phyloP scores from a whole-genome alignment of 2,329 filamentous ascomycete species.

The Colletotrichum sp. region DNA sequence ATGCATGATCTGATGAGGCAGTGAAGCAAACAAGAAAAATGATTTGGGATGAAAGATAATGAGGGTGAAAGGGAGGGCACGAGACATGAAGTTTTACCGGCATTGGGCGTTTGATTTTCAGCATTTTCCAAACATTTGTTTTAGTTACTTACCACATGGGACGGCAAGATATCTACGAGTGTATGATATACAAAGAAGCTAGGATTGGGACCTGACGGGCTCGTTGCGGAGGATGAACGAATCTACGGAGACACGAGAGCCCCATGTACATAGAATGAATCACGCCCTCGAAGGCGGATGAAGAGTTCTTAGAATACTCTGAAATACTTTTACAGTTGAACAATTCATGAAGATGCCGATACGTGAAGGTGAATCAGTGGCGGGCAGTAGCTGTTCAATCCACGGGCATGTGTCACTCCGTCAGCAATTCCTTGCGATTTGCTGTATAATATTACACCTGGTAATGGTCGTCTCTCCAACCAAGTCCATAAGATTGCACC shows the following conservation, averaged over 20 bases:
- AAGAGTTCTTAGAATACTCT: background rate
- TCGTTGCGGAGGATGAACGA: background rate
- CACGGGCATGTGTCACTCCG: fast-evolving
- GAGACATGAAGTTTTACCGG: conserved; percentile 10
- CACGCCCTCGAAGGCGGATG: background rate
- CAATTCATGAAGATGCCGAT: background rate
- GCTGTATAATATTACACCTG: background rate
- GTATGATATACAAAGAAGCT: background rate
- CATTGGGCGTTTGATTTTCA: background rate
- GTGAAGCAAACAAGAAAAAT: background rate
- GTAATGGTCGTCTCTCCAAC: background rate
- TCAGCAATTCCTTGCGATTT: background rate
- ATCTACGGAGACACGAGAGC: background rate
- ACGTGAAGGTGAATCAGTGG: background rate
- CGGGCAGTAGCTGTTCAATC: fast-evolving
- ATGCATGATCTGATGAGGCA: background rate
- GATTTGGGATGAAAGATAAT: conserved; percentile 3
- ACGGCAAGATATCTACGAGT: conserved; percentile 8
- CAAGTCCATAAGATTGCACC: background rate
- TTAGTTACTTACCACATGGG: background rate
- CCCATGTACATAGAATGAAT: background rate
- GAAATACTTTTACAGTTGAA: background rate
- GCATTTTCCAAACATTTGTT: background rate
- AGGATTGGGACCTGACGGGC: background rate
- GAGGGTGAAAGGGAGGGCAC: background rate